phyloP scores from a whole-genome alignment of 2,329 filamentous ascomycete genomes.

The Ilyonectria sp. region DNA sequence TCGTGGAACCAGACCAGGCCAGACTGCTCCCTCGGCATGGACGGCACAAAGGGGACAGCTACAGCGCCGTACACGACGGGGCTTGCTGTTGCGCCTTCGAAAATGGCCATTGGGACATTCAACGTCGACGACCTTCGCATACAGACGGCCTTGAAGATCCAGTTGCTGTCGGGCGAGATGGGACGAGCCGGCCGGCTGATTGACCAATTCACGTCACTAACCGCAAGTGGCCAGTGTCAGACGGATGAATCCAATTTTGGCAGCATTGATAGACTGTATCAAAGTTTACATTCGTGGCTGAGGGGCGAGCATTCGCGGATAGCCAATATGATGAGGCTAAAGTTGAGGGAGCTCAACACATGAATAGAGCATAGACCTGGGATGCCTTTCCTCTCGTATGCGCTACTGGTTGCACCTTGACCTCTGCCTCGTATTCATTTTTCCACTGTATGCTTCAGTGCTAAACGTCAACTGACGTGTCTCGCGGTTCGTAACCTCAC shows the following conservation, averaged over 20 bases:
- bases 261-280: conserved; percentile 18
- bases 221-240: not conserved
- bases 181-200: not conserved
- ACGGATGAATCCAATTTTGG: conserved; percentile 10
- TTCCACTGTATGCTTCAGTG: not conserved
- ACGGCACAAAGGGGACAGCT: not conserved
- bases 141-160: conserved; percentile 16
- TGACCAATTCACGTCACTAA: conserved; percentile 17
- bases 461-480: not conserved
- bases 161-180: conserved; percentile 20
- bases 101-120: conserved; percentile 19
- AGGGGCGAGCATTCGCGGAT: conserved; percentile 12
- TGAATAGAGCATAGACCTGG: conserved; percentile 8
- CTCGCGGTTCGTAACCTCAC: too few relatives aligned
- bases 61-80: not conserved
- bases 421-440: not conserved
- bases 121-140: conserved; percentile 23
- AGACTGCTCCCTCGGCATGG: not conserved
- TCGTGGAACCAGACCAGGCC: not conserved
- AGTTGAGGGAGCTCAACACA: conserved; percentile 17
- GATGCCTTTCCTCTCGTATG: not conserved
- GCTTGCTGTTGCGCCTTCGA: conserved; percentile 5
- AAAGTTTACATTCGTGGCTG: conserved; percentile 17
- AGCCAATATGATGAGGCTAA: conserved; percentile 12
- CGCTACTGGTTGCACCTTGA: not conserved